Evolutionary conservation across 768 basidiomycete species (phyloP).

Genomic region (Myochromella boudieri): DNA sequence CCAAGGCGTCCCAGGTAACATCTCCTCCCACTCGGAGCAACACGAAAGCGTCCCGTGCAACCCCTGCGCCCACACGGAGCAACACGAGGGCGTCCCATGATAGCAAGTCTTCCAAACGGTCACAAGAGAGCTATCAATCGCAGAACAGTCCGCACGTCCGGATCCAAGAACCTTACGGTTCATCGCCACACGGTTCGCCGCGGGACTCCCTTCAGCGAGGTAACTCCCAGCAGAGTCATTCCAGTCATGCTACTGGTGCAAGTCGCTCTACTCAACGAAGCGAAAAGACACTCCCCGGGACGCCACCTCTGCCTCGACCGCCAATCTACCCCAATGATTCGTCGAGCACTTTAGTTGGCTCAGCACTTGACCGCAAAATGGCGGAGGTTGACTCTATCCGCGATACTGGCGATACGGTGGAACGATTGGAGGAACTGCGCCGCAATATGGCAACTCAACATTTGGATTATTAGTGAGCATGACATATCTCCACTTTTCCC

Average conservation of each 20-base stretch:
- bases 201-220: constrained; percentile 22
- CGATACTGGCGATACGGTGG: constrained; percentile 56
- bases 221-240: constrained; percentile 28
- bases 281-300: constrained; percentile 10
- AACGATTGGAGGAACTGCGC: constrained; percentile 60
- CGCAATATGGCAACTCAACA: constrained; percentile 65
- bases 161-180: too few species aligned
- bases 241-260: constrained; percentile 21
- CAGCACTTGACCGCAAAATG: constrained; percentile 68
- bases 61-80: constrained; percentile 32
- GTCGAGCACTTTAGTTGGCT: constrained; percentile 72
- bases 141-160: constrained; percentile 1
- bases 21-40: constrained; percentile 35
- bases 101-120: constrained; percentile 30
- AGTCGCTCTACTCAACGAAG: constrained; percentile 26
- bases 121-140: constrained; percentile 14
- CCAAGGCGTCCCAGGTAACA: constrained; percentile 38
- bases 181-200: too few species aligned
- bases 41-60: constrained; percentile 38
- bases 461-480: constrained; percentile 74
- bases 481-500: background rate
- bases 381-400: constrained; percentile 57
- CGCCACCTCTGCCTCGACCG: constrained; percentile 18
- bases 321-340: constrained; percentile 58
- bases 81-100: constrained; percentile 40